Conservation (phyloP, 1,139 yeast species). For the Debaryomyces robertsiae region DNA sequence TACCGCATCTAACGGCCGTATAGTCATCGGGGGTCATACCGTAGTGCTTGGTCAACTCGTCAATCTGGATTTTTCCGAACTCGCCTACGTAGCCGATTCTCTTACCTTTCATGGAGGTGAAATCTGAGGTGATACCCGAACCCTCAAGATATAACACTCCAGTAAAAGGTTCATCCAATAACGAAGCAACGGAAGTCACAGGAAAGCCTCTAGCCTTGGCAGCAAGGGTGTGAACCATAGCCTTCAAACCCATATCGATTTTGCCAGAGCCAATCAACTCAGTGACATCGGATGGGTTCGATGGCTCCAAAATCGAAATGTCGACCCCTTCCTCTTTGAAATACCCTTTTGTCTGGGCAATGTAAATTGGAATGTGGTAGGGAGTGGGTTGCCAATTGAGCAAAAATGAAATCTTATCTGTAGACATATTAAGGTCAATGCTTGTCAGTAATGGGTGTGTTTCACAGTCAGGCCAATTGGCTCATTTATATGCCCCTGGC, state of each 20-base stretch:
- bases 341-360: conserved; percentile 54
- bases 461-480: background rate
- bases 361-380: conserved; percentile 55
- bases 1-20: conserved; percentile 62
- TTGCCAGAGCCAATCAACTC: conserved; percentile 60
- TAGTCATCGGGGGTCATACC: conserved; percentile 59
- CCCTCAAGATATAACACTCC: conserved; percentile 56
- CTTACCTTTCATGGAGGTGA: conserved; percentile 54
- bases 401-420: conserved; percentile 53
- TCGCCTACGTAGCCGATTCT: conserved; percentile 61
- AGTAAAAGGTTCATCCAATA: conserved; percentile 60
- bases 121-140: conserved; percentile 54
- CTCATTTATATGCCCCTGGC: background rate
- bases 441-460: background rate
- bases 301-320: conserved; percentile 56
- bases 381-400: conserved; percentile 63
- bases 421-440: conserved; percentile 14
- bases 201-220: conserved; percentile 63
- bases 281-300: conserved; percentile 61
- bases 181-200: conserved; percentile 57
- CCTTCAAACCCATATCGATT: conserved; percentile 60
- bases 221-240: conserved; percentile 63
- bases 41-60: conserved; percentile 56
- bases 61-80: conserved; percentile 60
- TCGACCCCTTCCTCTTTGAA: conserved; percentile 54